Evolutionary conservation across 768 basidiomycete species (phyloP).

Genomic region (Xerocomellus amylosporus): DNA sequence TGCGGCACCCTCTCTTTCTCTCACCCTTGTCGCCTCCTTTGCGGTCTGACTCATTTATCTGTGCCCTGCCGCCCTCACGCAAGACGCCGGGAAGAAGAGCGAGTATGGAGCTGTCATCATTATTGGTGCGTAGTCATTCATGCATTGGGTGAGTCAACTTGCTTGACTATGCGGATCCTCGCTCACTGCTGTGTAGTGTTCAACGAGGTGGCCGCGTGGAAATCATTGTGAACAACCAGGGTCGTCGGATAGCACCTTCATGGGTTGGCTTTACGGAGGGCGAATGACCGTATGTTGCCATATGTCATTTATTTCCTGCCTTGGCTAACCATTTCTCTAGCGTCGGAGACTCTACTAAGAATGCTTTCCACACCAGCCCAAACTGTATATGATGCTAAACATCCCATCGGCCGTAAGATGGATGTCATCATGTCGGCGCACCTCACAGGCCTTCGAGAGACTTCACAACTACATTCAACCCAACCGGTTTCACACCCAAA

Average conservation of each 20-base stretch:
- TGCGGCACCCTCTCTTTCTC: constrained; percentile 54
- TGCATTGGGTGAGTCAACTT: constrained; percentile 78
- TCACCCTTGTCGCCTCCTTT: constrained; percentile 56
- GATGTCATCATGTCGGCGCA: constrained; percentile 66
- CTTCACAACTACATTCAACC: too few species aligned
- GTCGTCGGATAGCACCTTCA: constrained; percentile 85
- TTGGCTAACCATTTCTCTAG: constrained; percentile 10
- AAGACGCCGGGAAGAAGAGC: constrained; percentile 49
- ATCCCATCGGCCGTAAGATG: constrained; percentile 85
- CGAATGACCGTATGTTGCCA: constrained; percentile 52
- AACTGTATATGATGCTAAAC: constrained; percentile 67
- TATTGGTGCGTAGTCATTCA: constrained; percentile 89
- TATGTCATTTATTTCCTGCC: background rate
- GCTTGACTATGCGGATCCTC: background rate
- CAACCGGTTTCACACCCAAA: too few species aligned
- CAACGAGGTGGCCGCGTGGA: constrained; percentile 84
- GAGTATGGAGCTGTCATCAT: constrained; percentile 94
- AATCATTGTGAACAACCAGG: constrained; percentile 88
- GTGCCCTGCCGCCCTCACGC: constrained; percentile 63
- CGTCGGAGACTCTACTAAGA: constrained; percentile 96
- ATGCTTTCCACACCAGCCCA: constrained; percentile 90
- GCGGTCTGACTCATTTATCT: constrained; percentile 51
- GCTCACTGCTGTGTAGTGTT: constrained; percentile 47
- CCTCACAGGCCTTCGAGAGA: too few species aligned
- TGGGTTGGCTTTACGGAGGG: constrained; percentile 83